Evolutionary conservation across 2,329 filamentous ascomycete species (phyloP).

Genomic region (Furcasterigmium furcatum): DNA sequence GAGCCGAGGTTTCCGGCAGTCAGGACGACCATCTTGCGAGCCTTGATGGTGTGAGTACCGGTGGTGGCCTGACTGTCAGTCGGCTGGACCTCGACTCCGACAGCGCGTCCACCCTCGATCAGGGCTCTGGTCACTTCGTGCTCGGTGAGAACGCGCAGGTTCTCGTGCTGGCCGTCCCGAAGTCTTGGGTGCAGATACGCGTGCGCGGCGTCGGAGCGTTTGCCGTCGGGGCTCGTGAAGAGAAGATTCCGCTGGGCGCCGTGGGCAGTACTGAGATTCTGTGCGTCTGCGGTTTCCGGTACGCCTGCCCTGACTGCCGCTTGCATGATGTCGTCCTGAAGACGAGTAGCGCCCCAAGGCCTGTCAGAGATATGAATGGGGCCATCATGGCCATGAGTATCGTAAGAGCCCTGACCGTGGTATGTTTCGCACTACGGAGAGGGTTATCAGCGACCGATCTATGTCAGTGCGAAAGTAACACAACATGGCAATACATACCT

Average conservation of each 20-base stretch:
- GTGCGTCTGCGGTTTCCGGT: conserved; percentile 42
- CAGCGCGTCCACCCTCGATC: conserved; percentile 41
- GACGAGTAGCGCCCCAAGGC: conserved; percentile 30
- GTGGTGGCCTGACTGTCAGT: conserved; percentile 28
- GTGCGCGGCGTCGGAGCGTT: conserved; percentile 30
- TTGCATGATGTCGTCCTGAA: conserved; percentile 40
- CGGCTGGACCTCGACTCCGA: conserved; percentile 42
- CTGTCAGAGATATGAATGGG: conserved; percentile 46
- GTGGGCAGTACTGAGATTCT: conserved; percentile 35
- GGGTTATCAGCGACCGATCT: too few relatives aligned
- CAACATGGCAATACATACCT: conserved; percentile 16
- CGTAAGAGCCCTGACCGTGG: conserved; percentile 34
- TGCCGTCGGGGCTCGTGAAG: conserved; percentile 32
- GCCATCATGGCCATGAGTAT: conserved; percentile 42
- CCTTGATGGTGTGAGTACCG: conserved; percentile 26
- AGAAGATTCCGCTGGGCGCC: conserved; percentile 14
- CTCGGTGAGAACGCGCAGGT: conserved; percentile 24
- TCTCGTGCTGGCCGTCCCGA: conserved; percentile 19
- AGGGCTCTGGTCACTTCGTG: conserved; percentile 21
- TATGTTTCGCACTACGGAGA: conserved; percentile 43
- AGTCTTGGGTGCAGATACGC: conserved; percentile 22
- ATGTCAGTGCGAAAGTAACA: too few relatives aligned
- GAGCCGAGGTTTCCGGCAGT: conserved; percentile 1
- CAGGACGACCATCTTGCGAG: conserved; percentile 37
- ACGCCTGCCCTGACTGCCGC: conserved; percentile 41